Conservation (phyloP, 192 early-diverging fungal species). For the Rhizophlyctis rosea region DNA sequence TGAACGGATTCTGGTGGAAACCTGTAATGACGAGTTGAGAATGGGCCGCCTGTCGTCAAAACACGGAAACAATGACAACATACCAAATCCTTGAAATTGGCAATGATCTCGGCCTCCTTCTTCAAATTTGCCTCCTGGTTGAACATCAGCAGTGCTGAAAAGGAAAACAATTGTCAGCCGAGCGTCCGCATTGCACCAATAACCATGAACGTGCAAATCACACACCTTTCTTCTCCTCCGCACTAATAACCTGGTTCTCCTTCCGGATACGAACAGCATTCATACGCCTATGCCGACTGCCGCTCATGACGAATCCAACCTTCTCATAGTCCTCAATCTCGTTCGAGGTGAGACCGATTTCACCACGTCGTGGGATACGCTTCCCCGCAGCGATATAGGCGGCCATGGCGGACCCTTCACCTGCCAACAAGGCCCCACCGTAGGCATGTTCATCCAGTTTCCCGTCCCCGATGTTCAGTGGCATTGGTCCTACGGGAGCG, state of each 20-base stretch:
- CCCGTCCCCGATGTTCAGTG: constrained; percentile 53
- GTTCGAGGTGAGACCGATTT: constrained; percentile 84
- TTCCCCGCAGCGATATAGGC: constrained; percentile 86
- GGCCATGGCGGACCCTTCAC: constrained; percentile 90
- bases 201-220: too few relatives aligned
- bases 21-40: too few relatives aligned
- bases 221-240: constrained; percentile 81
- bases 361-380: constrained; percentile 95
- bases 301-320: constrained; percentile 95
- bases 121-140: constrained; percentile 86
- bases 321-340: constrained; percentile 83
- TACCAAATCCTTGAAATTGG: constrained; percentile 86
- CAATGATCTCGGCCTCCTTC: constrained; percentile 90
- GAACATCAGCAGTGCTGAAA: constrained; percentile 68
- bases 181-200: too few relatives aligned
- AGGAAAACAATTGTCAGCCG: neutral
- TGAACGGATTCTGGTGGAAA: too few relatives aligned
- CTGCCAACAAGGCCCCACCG: constrained; percentile 78
- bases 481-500: constrained; percentile 65
- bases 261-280: constrained; percentile 94
- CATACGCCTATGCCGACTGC: constrained; percentile 89
- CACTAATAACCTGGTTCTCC: constrained; percentile 94
- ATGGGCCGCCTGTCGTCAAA: too few relatives aligned
- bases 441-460: constrained; percentile 68
- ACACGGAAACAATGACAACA: too few relatives aligned